Conservation (phyloP, 1,139 yeast genomes). For the Yamadazyma siamensis region DNA sequence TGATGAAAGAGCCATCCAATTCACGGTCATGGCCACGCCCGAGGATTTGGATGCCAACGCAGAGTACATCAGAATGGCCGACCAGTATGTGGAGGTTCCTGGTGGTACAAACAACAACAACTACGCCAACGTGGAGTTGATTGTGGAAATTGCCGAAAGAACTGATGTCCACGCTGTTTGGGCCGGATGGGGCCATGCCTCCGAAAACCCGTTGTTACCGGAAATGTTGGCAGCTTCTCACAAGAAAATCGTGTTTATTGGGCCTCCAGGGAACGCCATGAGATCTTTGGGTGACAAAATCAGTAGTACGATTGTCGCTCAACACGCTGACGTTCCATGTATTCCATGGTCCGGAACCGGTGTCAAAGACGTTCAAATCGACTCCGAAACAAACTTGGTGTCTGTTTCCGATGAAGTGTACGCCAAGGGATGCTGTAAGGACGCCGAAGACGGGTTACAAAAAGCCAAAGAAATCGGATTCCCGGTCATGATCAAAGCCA, state of each 20-base stretch:
- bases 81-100: conserved; percentile 96
- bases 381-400: conserved; percentile 68
- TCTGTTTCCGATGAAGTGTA: conserved; percentile 84
- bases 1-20: conserved; percentile 87
- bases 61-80: conserved; percentile 98
- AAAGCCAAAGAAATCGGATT: conserved; percentile 87
- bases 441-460: conserved; percentile 83
- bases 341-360: conserved; percentile 99
- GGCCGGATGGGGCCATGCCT: conserved; percentile 99
- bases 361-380: conserved; percentile 74
- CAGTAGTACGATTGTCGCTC: conserved; percentile 96
- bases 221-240: conserved; percentile 90
- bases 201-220: conserved; percentile 93
- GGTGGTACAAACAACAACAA: conserved; percentile 99
- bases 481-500: conserved; percentile 95
- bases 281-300: conserved; percentile 98
- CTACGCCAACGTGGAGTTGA: conserved; percentile 95
- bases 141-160: conserved; percentile 96
- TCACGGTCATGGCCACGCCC: conserved; percentile 98
- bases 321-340: conserved; percentile 96
- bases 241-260: conserved; percentile 85
- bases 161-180: conserved; percentile 97
- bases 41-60: conserved; percentile 97
- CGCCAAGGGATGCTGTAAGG: conserved; percentile 79
- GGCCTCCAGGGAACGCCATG: conserved; percentile 98